Evolutionary conservation across 2,329 filamentous ascomycete genomes (phyloP).

Genomic region (Laburnicola sp.): DNA sequence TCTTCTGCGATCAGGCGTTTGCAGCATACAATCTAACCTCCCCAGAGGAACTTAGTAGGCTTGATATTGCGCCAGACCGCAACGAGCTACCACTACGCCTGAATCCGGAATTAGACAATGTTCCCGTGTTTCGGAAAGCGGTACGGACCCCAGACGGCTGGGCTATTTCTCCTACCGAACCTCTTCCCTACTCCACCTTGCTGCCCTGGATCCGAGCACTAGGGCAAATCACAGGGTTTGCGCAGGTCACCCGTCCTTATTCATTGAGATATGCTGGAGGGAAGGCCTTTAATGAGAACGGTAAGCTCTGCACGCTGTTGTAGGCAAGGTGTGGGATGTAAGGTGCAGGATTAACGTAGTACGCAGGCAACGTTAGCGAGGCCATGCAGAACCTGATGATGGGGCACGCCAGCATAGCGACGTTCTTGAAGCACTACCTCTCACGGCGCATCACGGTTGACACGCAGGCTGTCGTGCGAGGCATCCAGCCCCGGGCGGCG

Average conservation of each 20-base stretch:
- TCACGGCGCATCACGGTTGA: slow-evolving; percentile 18
- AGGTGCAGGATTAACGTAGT: slow-evolving; percentile 10
- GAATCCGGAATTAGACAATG: slow-evolving; percentile 36
- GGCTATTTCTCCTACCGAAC: slow-evolving; percentile 30
- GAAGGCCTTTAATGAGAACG: slow-evolving; percentile 33
- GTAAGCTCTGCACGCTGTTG: slow-evolving; percentile 25
- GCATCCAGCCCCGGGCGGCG: slow-evolving; percentile 16
- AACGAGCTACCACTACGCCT: slow-evolving; percentile 40
- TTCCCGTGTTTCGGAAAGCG: slow-evolving; percentile 38
- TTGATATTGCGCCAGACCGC: slow-evolving; percentile 9
- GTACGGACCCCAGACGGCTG: slow-evolving; percentile 23
- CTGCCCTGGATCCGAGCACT: slow-evolving; percentile 15
- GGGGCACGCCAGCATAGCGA: no score
- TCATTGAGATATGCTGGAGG: no score
- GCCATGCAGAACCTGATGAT: no score
- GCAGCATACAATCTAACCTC: slow-evolving; percentile 37
- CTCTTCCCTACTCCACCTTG: slow-evolving; percentile 25
- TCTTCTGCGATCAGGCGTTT: slow-evolving; percentile 41
- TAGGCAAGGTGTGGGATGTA: neutral
- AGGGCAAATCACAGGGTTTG: no score
- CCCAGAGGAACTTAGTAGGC: slow-evolving; percentile 34
- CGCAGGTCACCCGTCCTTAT: no score
- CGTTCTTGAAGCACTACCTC: slow-evolving; percentile 7
- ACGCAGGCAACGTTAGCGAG: slow-evolving; percentile 6
- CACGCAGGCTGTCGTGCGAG: slow-evolving; percentile 17